These are phyloP conservation scores for Metschnikowia cubensis DNA, from an alignment of 805 yeast genomes.

Conservation along the genomic window DNA sequence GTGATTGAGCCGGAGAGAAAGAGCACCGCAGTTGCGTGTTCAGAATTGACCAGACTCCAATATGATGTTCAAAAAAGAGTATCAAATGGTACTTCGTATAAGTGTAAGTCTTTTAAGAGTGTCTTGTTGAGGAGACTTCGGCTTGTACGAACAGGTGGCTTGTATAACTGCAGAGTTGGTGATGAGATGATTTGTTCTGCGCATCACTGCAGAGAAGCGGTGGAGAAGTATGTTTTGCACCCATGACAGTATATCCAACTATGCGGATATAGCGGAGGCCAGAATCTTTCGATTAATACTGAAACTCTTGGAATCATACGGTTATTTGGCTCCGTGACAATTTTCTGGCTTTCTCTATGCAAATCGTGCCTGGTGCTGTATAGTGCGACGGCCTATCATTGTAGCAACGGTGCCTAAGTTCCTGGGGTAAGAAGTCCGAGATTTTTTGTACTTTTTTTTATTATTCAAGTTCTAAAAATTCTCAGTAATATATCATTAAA, in stretches of 20 bases:
- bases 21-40: background rate
- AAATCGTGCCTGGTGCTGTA: background rate
- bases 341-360: background rate
- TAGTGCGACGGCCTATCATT: background rate
- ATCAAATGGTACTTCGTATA: background rate
- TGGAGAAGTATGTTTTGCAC: background rate
- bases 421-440: background rate
- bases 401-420: background rate
- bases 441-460: no score
- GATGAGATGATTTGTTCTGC: slow-evolving; percentile 1
- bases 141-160: background rate
- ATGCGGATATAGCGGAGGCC: no score
- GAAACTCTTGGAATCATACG: background rate
- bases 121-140: background rate
- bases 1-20: background rate
- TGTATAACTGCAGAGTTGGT: background rate
- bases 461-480: no score
- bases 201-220: slow-evolving; percentile 2
- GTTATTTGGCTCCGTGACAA: background rate
- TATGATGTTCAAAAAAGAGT: background rate
- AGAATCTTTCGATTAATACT: no score
- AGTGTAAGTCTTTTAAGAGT: background rate
- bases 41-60: background rate
- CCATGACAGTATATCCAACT: background rate
- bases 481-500: no score